Evolutionary conservation across 2,329 filamentous ascomycete species (phyloP), one percentile per base, ranked within the genome.

Genomic region (Incumbomyces lentus): DNA sequence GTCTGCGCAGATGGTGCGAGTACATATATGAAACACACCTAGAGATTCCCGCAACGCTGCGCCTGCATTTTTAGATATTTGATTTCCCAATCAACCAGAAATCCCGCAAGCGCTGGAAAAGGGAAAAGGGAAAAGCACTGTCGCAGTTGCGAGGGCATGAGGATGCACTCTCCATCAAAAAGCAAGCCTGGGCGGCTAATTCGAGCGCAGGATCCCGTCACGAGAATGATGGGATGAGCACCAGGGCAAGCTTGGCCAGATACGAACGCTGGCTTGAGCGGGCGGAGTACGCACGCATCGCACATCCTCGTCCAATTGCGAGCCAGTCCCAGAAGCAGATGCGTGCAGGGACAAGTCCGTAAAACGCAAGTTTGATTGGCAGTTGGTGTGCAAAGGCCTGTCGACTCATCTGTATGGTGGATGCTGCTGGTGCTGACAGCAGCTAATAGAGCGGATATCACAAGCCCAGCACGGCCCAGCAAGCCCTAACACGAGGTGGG

Each of bases 21-120:
- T 26, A 4, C 22, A 8, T 5, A 2, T 38, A 30, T 45, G 42
- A 45, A 45, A 45, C 42, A 38, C 42, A 45, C 36, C 34, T 38
- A 45, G 34, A 38, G n/a, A 22, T 14, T 11, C 37, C 33, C 17
- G 34, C 10, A 31, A 18, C 34, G 42, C 31, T 45, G 33, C 30
- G 18, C 3, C 33, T 17, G 36, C 42, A 45, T 45, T 45, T 44
- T 38, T 31, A 26, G 19, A 45, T 31, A 35, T 37, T 19, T 16
- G 11, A 18, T 35, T 34, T 18, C 32, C 32, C 13, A 44, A 22
- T 35, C 6, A 12, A 22, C 18, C 6, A 33, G 16, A n/a, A 38
- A 31, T 12, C 17, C 30, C 22, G 30, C 42, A 35, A 37, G n/a
- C 12, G 33, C 33, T 14, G 33, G 14, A 12, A 31, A 30, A 44